phyloP scores from a whole-genome alignment of 1,284 basidiomycete species.

The Pholiota adiposa region DNA sequence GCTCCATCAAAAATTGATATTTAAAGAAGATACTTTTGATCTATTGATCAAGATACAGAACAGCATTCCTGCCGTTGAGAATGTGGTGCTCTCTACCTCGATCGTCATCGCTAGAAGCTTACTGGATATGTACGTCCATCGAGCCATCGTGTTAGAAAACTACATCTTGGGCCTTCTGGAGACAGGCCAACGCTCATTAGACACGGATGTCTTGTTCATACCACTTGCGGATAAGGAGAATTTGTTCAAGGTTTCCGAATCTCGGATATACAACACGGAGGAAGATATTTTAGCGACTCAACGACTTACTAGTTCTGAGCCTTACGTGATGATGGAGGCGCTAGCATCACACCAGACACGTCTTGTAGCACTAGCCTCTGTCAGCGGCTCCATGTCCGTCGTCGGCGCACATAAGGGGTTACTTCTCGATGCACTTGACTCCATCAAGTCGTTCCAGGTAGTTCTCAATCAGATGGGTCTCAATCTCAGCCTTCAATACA shows the following conservation, averaged over 20 bases:
- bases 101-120: slow-evolving; percentile 34
- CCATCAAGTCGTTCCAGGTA: slow-evolving; percentile 27
- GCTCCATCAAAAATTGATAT: slow-evolving; percentile 28
- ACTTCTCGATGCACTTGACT: slow-evolving; percentile 22
- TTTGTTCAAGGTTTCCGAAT: slow-evolving; percentile 2
- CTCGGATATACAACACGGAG: slow-evolving; percentile 14
- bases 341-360: slow-evolving; percentile 25
- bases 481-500: slow-evolving; percentile 33
- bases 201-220: neutral
- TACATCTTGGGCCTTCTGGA: slow-evolving; percentile 20
- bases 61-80: slow-evolving; percentile 27
- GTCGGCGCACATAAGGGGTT: slow-evolving; percentile 13
- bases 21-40: slow-evolving; percentile 37
- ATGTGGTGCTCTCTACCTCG: slow-evolving; percentile 31
- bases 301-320: slow-evolving; percentile 18
- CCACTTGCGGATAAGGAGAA: neutral
- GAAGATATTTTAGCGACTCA: slow-evolving; percentile 17
- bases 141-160: slow-evolving; percentile 24
- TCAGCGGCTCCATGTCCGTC: slow-evolving; percentile 5
- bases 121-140: slow-evolving; percentile 37
- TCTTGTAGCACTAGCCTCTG: slow-evolving; percentile 17
- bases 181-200: slow-evolving; percentile 2
- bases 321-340: slow-evolving; percentile 25
- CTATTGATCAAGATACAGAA: slow-evolving; percentile 27
- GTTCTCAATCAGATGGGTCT: slow-evolving; percentile 35